Conservation (phyloP, 116 monocot genomes). For the Dioscorea cayenensis region DNA sequence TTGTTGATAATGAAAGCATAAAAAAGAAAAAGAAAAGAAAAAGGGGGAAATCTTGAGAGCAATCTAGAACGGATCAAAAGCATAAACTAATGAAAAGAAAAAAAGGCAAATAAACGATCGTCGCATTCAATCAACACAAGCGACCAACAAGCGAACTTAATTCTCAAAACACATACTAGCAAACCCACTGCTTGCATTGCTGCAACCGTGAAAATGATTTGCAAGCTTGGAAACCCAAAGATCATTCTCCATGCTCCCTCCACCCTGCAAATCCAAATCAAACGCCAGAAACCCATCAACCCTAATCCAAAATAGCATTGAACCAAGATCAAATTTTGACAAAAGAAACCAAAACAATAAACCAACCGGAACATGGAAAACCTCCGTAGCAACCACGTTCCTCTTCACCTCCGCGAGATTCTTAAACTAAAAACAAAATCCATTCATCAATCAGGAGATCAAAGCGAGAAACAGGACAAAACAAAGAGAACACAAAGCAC, state of each 20-base stretch:
- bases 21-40: no score
- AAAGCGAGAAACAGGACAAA: neutral
- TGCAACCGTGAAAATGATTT: slow-evolving; percentile 56
- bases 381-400: slow-evolving; percentile 20
- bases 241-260: slow-evolving; percentile 18
- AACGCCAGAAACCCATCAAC: neutral
- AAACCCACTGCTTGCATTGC: slow-evolving; percentile 44
- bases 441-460: neutral
- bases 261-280: slow-evolving; percentile 32
- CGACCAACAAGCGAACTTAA: no score
- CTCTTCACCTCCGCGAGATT: slow-evolving; percentile 28
- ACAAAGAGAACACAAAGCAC: neutral
- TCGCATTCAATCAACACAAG: no score
- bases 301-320: neutral
- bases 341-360: neutral
- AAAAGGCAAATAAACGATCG: no score
- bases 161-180: neutral
- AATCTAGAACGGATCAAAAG: no score
- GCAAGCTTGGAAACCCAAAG: slow-evolving; percentile 60
- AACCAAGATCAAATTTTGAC: neutral
- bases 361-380: slow-evolving; percentile 51
- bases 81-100: no score
- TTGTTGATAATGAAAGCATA: no score
- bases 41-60: no score
- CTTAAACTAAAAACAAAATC: slow-evolving; percentile 18